These are phyloP conservation scores for Fusarium azukiicola DNA, from an alignment of 2,329 filamentous ascomycete genomes.

Conservation along the genomic window DNA sequence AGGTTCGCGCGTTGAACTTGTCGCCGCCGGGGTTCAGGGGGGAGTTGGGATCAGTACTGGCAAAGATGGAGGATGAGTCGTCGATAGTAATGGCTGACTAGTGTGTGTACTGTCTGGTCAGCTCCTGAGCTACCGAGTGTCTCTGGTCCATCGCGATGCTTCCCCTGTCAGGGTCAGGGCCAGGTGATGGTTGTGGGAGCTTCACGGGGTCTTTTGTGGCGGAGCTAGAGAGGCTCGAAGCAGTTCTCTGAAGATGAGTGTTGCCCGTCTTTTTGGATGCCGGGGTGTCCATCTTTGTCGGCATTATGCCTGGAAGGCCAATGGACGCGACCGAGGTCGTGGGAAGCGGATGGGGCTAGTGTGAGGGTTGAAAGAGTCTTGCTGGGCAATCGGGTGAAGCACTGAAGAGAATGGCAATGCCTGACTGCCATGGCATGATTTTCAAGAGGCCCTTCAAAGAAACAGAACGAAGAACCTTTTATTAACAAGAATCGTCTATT, in stretches of 20 bases:
- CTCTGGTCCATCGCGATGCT: not conserved
- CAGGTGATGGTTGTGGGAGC: not conserved
- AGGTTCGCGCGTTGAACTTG: slow-evolving; percentile 64
- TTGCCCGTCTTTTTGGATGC: not conserved
- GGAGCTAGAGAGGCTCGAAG: not conserved
- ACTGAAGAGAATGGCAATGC: not conserved
- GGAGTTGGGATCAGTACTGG: not conserved
- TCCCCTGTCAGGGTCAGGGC: not conserved
- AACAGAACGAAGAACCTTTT: too few relatives aligned
- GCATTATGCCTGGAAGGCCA: not conserved
- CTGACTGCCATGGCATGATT: not conserved
- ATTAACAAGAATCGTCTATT: too few relatives aligned
- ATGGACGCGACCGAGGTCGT: not conserved
- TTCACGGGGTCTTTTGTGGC: not conserved
- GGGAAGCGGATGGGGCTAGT: too few relatives aligned
- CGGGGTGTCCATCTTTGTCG: not conserved
- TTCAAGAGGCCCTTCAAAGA: too few relatives aligned
- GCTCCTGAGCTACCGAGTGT: not conserved
- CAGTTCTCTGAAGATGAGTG: not conserved
- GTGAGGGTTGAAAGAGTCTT: not conserved
- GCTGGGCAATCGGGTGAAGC: too few relatives aligned
- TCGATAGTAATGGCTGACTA: not conserved
- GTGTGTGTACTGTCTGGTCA: not conserved
- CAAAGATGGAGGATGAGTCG: not conserved
- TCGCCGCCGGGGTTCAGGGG: slow-evolving; percentile 62